phyloP scores from a whole-genome alignment of 257 asterid genomes.

The Solanum bulbocastanum region DNA sequence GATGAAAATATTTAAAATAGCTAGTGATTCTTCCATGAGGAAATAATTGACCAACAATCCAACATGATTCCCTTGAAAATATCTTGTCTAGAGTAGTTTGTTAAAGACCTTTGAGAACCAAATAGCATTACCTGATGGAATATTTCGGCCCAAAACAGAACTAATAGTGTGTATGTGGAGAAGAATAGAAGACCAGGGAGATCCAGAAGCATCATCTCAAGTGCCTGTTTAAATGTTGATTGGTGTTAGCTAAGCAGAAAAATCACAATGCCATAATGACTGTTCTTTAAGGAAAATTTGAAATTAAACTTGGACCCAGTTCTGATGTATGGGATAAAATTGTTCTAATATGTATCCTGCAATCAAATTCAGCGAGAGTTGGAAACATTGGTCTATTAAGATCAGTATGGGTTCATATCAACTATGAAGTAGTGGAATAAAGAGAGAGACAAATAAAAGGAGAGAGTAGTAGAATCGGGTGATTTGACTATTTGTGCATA shows the following conservation, averaged over 20 bases:
- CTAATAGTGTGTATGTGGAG: slow-evolving; percentile 30
- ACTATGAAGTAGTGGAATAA: not conserved
- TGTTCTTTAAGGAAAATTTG: not conserved
- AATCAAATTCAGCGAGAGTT: not conserved
- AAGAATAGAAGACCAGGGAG: slow-evolving; percentile 34
- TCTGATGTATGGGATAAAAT: not conserved
- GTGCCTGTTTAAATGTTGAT: slow-evolving; percentile 11
- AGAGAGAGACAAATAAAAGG: not conserved
- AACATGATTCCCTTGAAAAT: not conserved
- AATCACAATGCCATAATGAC: not conserved
- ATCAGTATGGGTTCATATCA: not conserved
- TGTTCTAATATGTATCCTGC: not conserved
- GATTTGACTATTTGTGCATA: not conserved
- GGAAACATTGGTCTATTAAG: not conserved
- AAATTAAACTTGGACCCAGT: not conserved
- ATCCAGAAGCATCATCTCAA: slow-evolving; percentile 24
- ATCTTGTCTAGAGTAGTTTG: not conserved
- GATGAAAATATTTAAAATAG: not conserved
- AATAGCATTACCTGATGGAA: slow-evolving; percentile 23
- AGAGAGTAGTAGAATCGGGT: not conserved
- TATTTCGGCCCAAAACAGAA: slow-evolving; percentile 34
- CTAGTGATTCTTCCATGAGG: not conserved
- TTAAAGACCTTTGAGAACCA: not conserved
- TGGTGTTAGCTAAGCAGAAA: not conserved
- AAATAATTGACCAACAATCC: not conserved